Conservation (phyloP, 305 asterid species). For the Fraxinus paxiana region DNA sequence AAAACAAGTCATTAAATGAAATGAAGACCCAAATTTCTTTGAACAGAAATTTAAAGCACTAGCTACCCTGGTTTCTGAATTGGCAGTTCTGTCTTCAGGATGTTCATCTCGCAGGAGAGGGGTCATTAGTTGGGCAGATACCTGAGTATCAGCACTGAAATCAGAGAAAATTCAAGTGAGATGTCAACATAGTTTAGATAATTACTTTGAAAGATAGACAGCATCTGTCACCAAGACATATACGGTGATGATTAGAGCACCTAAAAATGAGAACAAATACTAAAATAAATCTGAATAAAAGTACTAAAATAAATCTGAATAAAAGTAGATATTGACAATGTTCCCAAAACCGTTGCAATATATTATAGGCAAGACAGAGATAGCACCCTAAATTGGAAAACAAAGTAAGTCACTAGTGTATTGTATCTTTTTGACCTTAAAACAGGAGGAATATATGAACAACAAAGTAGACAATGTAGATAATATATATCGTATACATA, state of each 20-base stretch:
- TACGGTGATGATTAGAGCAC: not conserved
- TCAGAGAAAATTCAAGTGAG: conserved; percentile 27
- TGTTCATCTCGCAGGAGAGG: conserved; percentile 49
- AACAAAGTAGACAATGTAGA: not conserved
- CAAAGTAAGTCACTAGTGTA: not conserved
- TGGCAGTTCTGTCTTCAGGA: conserved; percentile 43
- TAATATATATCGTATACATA: not conserved
- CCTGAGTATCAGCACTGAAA: conserved; percentile 65
- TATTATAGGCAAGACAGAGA: not conserved
- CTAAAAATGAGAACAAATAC: conserved; percentile 14
- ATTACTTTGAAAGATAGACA: conserved; percentile 7
- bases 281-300: conserved; percentile 16
- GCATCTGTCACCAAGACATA: conserved; percentile 13
- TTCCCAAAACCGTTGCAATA: not conserved
- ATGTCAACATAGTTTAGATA: not conserved
- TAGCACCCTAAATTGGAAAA: not conserved
- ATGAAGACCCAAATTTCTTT: conserved; percentile 12
- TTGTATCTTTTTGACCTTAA: not conserved
- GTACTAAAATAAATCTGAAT: conserved; percentile 17
- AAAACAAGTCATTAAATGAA: not conserved
- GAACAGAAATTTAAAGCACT: conserved; percentile 18
- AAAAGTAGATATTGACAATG: conserved; percentile 8
- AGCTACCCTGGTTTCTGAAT: conserved; percentile 50
- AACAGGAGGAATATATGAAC: not conserved
- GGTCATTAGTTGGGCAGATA: conserved; percentile 49